Percentiles rank a stretch among this genome's conserved stretches.
Evolutionary conservation across 176 grass and related monocot genomes (phyloP).

Genomic region (Zea luxurians): DNA sequence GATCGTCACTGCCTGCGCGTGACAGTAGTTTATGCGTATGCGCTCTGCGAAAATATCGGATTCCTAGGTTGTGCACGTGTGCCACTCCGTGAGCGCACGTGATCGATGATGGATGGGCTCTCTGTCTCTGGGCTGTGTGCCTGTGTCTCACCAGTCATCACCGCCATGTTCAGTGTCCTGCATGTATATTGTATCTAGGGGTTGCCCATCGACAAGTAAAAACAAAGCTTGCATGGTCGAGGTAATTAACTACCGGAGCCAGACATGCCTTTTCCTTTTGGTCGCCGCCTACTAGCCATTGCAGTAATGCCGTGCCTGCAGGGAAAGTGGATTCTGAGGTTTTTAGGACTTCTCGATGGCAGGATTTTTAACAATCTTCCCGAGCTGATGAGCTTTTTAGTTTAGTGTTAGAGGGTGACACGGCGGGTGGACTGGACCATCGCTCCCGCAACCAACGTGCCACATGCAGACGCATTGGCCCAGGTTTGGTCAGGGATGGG

Average conservation of each 20-base stretch:
- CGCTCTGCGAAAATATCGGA: not conserved
- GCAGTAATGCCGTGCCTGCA: too few species aligned
- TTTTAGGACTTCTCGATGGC: too few species aligned
- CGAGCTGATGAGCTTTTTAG: too few species aligned
- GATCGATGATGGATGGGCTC: not conserved
- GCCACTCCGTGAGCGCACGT: not conserved
- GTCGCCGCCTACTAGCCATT: too few species aligned
- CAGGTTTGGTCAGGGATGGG: not conserved
- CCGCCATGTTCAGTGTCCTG: not conserved
- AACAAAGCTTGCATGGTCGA: not conserved
- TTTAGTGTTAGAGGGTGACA: too few species aligned
- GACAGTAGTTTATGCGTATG: conserved; percentile 35
- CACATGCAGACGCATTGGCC: conserved; percentile 37
- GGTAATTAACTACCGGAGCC: too few species aligned
- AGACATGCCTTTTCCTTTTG: too few species aligned
- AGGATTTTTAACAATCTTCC: too few species aligned
- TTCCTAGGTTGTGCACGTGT: conserved; percentile 42
- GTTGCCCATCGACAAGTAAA: not conserved
- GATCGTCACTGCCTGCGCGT: conserved; percentile 4
- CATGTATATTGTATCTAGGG: not conserved
- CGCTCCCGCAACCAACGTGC: conserved; percentile 7
- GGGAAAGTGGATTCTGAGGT: too few species aligned
- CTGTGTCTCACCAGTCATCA: not conserved
- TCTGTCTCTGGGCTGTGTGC: not conserved
- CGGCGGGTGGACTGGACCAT: not conserved